These are phyloP conservation scores for Zymoseptoria crescenta DNA, from an alignment of 2,329 filamentous ascomycete genomes.

Conservation along the genomic window DNA sequence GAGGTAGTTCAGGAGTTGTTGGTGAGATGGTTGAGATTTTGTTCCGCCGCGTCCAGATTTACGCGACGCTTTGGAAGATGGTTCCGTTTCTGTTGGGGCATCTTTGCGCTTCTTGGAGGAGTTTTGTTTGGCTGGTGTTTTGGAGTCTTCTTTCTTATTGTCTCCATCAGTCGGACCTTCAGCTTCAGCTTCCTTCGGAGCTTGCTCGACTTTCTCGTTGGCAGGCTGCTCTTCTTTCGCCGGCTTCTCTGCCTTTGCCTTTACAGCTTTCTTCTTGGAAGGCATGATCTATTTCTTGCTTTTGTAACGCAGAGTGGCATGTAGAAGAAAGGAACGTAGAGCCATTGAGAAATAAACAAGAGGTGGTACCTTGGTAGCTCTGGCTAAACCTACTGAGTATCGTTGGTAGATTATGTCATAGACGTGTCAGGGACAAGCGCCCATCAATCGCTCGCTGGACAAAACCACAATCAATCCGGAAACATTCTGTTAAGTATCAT, in stretches of 20 bases:
- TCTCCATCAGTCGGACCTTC: background rate
- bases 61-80: slow-evolving; percentile 22
- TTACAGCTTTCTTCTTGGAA: background rate
- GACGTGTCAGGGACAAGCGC: background rate
- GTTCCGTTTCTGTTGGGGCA: slow-evolving; percentile 7
- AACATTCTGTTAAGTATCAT: too few species aligned
- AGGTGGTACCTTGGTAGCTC: background rate
- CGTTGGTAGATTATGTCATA: background rate
- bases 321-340: background rate
- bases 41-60: slow-evolving; percentile 22
- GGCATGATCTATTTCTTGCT: background rate
- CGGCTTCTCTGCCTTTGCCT: background rate
- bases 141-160: background rate
- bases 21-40: slow-evolving; percentile 17
- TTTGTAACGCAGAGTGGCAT: background rate
- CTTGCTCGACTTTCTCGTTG: background rate
- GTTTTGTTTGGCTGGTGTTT: slow-evolving; percentile 4
- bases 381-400: background rate
- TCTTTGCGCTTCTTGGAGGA: slow-evolving; percentile 20
- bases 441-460: too few species aligned
- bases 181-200: background rate
- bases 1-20: slow-evolving; percentile 29
- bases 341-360: background rate
- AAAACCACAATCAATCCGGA: too few species aligned
- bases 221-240: background rate